A percentile compares a stretch with the other conserved stretches of the same genome.
These are phyloP conservation scores for Talaromyces atroroseus DNA, from an alignment of 2,329 filamentous ascomycete species.

Conservation along the genomic window DNA sequence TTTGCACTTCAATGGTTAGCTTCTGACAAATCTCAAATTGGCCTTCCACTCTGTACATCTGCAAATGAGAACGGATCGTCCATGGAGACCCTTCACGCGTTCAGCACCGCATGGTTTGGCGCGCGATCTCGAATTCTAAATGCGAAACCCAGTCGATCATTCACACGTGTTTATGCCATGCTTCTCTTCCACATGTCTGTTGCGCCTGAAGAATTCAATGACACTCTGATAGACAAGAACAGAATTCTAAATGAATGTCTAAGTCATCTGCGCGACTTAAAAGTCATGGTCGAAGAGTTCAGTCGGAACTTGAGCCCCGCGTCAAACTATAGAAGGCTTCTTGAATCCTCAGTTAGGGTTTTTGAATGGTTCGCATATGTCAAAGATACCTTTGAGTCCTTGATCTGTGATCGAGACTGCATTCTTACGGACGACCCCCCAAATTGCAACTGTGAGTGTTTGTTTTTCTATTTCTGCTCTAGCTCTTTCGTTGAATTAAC, in stretches of 20 bases:
- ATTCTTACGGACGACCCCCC: not conserved
- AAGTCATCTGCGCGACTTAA: not conserved
- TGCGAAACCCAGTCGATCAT: not conserved
- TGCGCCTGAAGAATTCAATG: not conserved
- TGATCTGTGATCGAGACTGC: not conserved
- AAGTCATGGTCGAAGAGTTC: not conserved
- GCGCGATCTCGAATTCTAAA: not conserved
- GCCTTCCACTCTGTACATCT: not conserved
- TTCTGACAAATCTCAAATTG: not conserved
- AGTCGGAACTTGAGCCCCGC: not conserved
- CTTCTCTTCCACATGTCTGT: not conserved
- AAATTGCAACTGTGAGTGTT: not conserved
- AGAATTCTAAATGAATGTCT: not conserved
- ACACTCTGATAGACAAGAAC: not conserved
- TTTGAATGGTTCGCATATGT: slow-evolving; percentile 7
- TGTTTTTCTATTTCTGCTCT: not conserved
- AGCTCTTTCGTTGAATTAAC: too few relatives aligned
- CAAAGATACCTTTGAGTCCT: slow-evolving; percentile 1
- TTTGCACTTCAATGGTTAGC: slow-evolving; percentile 3
- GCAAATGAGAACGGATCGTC: not conserved
- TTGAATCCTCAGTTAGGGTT: not conserved
- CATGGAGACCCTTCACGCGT: not conserved
- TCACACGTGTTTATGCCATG: slow-evolving; percentile 1
- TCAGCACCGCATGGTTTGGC: not conserved
- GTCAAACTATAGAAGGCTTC: not conserved